A percentile compares a stretch with the other conserved stretches of the same genome.
Evolutionary conservation across 768 basidiomycete genomes (phyloP).

Genomic region (Auricularia sp.): DNA sequence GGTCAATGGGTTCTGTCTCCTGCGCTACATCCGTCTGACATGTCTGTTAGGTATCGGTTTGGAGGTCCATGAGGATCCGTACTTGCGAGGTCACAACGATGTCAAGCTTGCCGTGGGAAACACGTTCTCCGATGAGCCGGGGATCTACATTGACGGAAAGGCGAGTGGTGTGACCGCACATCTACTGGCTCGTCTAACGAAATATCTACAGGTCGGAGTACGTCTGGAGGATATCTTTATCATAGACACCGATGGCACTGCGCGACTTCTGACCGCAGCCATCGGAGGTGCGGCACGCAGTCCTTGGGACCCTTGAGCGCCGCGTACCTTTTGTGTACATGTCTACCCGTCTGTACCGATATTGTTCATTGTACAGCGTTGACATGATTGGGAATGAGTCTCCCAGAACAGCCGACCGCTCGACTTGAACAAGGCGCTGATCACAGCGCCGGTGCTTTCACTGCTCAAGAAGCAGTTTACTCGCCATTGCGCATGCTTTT

Average conservation of each 20-base stretch:
- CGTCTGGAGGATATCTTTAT: constrained; percentile 80
- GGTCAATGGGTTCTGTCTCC: constrained; percentile 32
- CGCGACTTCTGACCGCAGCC: constrained; percentile 51
- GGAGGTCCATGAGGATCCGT: constrained; percentile 75
- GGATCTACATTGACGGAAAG: constrained; percentile 61
- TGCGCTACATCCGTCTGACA: too few relatives aligned
- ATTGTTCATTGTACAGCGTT: too few relatives aligned
- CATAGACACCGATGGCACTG: constrained; percentile 40
- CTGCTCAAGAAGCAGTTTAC: too few relatives aligned
- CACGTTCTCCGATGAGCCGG: constrained; percentile 77
- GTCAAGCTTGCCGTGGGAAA: constrained; percentile 52
- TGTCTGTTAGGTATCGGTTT: constrained; percentile 60
- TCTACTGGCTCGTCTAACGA: constrained; percentile 4
- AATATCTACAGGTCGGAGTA: constrained; percentile 49
- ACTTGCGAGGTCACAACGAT: constrained; percentile 60
- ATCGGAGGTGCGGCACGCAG: constrained; percentile 48
- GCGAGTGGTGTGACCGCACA: constrained; percentile 21
- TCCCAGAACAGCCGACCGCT: too few relatives aligned
- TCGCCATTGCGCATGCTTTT: too few relatives aligned
- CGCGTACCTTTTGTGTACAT: background rate
- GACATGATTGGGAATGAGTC: too few relatives aligned
- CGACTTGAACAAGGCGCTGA: too few relatives aligned
- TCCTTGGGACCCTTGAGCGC: constrained; percentile 12
- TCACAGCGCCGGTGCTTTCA: too few relatives aligned
- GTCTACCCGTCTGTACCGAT: too few relatives aligned